Conservation (phyloP, 2,329 filamentous ascomycete genomes). For the Bimuria novae-zelandiae region DNA sequence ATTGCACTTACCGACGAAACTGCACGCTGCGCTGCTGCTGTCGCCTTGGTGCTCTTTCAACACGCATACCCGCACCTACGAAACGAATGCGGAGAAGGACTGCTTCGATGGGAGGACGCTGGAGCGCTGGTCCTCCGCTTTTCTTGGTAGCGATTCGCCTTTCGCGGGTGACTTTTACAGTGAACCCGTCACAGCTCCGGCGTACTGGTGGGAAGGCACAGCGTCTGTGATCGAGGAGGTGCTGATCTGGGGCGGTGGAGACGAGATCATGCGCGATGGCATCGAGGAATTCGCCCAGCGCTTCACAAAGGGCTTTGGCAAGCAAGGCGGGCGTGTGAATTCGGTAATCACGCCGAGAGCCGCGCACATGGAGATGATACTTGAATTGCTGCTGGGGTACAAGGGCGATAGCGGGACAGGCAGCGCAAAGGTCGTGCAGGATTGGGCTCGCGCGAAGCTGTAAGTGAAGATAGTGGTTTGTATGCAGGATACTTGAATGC, state of each 20-base stretch:
- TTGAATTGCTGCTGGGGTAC: conserved; percentile 48
- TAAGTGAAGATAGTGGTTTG: too few species aligned
- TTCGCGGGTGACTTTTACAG: conserved; percentile 60
- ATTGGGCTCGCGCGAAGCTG: too few species aligned
- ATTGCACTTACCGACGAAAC: conserved; percentile 47
- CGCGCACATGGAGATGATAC: conserved; percentile 50
- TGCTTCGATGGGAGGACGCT: conserved; percentile 51
- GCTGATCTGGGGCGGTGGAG: conserved; percentile 58
- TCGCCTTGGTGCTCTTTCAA: conserved; percentile 63
- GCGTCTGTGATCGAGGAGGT: conserved; percentile 52
- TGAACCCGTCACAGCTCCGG: conserved; percentile 54
- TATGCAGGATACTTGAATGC: too few species aligned
- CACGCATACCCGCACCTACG: conserved; percentile 49
- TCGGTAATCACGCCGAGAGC: conserved; percentile 45
- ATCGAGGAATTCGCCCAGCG: conserved; percentile 57
- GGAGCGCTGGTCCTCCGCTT: conserved; percentile 54
- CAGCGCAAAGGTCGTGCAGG: neutral
- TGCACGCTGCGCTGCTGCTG: conserved; percentile 59
- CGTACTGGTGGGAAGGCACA: conserved; percentile 59
- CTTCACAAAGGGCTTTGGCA: conserved; percentile 49
- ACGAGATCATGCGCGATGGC: conserved; percentile 62
- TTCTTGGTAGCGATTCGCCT: conserved; percentile 49
- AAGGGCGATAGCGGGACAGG: conserved; percentile 18
- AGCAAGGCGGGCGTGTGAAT: conserved; percentile 35
- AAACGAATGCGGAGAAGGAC: conserved; percentile 57